Evolutionary conservation across 148 eudicot species (phyloP).

Genomic region (Chenopodium berlandieri): DNA sequence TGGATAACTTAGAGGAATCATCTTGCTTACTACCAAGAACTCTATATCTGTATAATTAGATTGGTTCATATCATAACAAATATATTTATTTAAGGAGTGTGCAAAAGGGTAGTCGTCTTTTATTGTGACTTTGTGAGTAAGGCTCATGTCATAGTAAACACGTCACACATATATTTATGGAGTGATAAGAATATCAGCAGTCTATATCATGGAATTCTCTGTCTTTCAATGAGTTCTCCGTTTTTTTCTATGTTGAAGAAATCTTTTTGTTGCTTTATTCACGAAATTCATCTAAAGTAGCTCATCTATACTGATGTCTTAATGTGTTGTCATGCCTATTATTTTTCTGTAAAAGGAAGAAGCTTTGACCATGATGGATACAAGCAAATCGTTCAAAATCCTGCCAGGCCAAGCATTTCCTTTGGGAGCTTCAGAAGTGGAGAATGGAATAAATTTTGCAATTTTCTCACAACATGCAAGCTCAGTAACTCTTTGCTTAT

Average conservation of each 20-base stretch:
- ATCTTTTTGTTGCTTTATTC: background rate
- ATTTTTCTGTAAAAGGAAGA: slow-evolving; percentile 52
- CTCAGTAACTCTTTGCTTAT: slow-evolving; percentile 73
- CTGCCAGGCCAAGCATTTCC: slow-evolving; percentile 82
- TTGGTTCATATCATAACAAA: background rate
- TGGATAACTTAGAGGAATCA: background rate
- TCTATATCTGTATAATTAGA: background rate
- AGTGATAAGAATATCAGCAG: background rate
- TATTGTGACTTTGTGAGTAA: too few relatives aligned
- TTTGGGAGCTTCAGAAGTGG: slow-evolving; percentile 86
- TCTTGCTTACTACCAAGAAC: background rate
- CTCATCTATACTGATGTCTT: background rate
- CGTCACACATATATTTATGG: background rate
- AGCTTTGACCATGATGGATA: slow-evolving; percentile 46
- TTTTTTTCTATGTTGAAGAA: background rate
- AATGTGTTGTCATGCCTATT: slow-evolving; percentile 6
- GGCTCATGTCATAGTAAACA: background rate
- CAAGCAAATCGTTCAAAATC: slow-evolving; percentile 33
- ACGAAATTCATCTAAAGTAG: background rate
- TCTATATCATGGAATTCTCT: background rate
- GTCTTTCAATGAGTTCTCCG: background rate
- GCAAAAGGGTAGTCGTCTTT: too few relatives aligned
- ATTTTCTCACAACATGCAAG: slow-evolving; percentile 91
- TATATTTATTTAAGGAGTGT: background rate
- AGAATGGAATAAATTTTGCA: slow-evolving; percentile 82